These are phyloP conservation scores for Coniochaeta sp. DNA, from an alignment of 2,329 filamentous ascomycete species.

Conservation along the genomic window DNA sequence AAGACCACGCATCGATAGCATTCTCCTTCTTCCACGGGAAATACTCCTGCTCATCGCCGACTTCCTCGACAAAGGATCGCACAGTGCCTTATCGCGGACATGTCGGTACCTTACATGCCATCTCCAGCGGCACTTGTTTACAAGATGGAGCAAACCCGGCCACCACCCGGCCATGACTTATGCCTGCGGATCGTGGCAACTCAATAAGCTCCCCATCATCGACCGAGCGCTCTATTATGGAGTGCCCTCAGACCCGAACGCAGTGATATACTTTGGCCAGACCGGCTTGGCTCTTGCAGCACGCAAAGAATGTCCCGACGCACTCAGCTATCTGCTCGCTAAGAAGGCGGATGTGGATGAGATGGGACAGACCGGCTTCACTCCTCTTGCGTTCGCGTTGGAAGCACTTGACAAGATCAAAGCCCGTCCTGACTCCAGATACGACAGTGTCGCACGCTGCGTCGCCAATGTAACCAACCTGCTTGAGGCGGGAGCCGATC, in stretches of 20 bases:
- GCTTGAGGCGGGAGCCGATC: not conserved
- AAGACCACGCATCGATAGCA: not conserved
- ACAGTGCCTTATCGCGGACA: not conserved
- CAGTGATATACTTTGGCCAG: not conserved
- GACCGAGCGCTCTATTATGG: not conserved
- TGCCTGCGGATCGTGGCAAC: not conserved
- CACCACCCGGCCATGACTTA: not conserved
- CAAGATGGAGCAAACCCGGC: not conserved
- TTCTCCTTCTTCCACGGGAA: not conserved
- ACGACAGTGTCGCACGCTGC: not conserved
- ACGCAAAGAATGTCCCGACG: not conserved
- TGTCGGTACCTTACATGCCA: not conserved
- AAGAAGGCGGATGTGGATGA: not conserved
- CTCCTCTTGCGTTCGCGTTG: not conserved
- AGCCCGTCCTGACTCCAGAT: too few species aligned
- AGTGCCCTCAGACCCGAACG: not conserved
- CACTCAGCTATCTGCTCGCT: not conserved
- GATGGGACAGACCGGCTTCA: not conserved
- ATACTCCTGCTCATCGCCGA: not conserved
- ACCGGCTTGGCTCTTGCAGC: not conserved
- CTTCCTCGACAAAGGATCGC: not conserved
- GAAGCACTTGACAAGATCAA: not conserved
- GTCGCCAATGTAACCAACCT: not conserved
- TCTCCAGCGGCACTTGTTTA: not conserved
- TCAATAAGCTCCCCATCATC: not conserved